Evolutionary conservation across 2,329 filamentous ascomycete genomes (phyloP).

Genomic region (Xylariaceae sp.): DNA sequence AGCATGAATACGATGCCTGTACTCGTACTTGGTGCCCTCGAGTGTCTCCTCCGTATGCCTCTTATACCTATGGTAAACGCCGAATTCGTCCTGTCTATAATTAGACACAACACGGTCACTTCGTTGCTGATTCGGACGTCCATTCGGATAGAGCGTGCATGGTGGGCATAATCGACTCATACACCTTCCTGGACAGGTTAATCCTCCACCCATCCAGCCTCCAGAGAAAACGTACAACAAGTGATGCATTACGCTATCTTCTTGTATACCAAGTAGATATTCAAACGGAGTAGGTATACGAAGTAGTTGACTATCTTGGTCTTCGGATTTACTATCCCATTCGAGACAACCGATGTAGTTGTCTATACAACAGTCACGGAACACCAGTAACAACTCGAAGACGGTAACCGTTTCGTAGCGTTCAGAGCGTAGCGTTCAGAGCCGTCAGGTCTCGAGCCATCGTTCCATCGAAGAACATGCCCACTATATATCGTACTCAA

Average conservation of each 20-base stretch:
- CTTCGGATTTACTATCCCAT: slow-evolving; percentile 16
- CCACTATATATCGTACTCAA: too few relatives aligned
- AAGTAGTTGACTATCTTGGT: background rate
- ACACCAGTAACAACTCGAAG: background rate
- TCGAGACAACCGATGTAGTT: background rate
- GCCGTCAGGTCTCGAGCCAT: too few relatives aligned
- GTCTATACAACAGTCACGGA: too few relatives aligned
- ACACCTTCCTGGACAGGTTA: slow-evolving; percentile 19
- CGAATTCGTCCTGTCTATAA: slow-evolving; percentile 11
- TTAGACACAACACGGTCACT: slow-evolving; percentile 4
- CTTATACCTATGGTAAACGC: background rate
- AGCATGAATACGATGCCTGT: background rate
- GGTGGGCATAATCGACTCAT: slow-evolving; percentile 1
- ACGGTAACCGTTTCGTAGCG: too few relatives aligned
- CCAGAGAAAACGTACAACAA: background rate
- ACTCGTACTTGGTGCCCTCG: background rate
- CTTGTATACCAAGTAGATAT: background rate
- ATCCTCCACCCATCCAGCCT: slow-evolving; percentile 5
- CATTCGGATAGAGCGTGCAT: background rate
- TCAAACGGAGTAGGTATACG: background rate
- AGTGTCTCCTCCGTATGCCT: background rate
- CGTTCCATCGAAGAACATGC: too few relatives aligned
- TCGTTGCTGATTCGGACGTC: background rate
- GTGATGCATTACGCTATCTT: too few relatives aligned
- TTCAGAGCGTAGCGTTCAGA: too few relatives aligned